phyloP scores from a whole-genome alignment of 2,329 filamentous ascomycete species.

The Trichoderma atroviride region DNA sequence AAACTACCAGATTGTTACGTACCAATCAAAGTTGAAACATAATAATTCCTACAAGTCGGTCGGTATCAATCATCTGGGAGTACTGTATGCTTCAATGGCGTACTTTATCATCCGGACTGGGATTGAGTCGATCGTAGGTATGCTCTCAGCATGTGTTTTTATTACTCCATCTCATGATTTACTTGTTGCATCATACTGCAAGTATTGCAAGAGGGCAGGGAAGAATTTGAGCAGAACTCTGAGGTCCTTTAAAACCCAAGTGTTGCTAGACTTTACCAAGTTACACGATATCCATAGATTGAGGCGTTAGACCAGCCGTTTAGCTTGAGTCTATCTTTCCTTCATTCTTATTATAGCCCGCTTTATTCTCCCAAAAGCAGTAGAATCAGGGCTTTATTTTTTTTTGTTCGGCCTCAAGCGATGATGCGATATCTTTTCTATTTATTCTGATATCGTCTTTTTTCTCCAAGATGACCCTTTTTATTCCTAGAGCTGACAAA shows the following conservation, averaged over 20 bases:
- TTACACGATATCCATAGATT: neutral
- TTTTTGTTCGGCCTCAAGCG: too few species aligned
- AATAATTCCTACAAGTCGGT: too few species aligned
- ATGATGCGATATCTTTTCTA: neutral
- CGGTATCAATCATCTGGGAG: too few species aligned
- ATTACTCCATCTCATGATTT: neutral
- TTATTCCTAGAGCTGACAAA: neutral
- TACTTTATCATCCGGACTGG: neutral
- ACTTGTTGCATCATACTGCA: neutral
- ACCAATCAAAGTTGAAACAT: neutral
- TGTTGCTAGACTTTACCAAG: neutral
- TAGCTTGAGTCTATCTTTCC: too few species aligned
- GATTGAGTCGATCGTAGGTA: neutral
- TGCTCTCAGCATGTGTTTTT: neutral
- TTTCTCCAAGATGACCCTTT: neutral
- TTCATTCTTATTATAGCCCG: too few species aligned
- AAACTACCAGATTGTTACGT: neutral
- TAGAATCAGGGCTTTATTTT: neutral
- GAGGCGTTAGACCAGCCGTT: neutral
- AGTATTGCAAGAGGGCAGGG: neutral
- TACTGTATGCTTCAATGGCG: neutral
- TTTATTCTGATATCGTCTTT: neutral
- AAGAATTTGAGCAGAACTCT: neutral
- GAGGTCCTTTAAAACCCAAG: neutral
- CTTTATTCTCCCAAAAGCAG: neutral